Evolutionary conservation across 2,329 filamentous ascomycete species (phyloP).

Genomic region (Rhexocercosporidium sp.): DNA sequence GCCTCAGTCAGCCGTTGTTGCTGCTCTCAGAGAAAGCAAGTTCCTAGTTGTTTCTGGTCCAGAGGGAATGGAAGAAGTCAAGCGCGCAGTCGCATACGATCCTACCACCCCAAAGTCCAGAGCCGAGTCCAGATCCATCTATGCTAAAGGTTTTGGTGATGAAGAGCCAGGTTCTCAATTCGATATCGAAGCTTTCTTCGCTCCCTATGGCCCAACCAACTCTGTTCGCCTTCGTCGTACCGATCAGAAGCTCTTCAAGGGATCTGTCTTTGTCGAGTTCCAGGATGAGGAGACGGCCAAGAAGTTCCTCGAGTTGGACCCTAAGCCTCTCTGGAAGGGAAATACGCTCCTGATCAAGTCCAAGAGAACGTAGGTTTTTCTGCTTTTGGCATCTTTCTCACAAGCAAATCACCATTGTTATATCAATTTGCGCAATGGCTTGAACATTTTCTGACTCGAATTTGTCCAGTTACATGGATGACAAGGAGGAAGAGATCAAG

Average conservation of each 20-base stretch:
- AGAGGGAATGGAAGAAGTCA: conserved; percentile 72
- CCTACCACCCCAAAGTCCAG: conserved; percentile 64
- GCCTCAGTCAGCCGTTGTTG: conserved; percentile 81
- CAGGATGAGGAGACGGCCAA: conserved; percentile 76
- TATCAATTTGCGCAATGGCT: background rate
- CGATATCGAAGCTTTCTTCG: conserved; percentile 92
- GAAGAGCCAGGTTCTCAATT: conserved; percentile 87
- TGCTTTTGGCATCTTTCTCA: background rate
- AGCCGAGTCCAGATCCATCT: conserved; percentile 77
- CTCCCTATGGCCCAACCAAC: conserved; percentile 77
- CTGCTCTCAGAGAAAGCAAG: conserved; percentile 79
- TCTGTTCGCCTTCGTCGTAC: conserved; percentile 85
- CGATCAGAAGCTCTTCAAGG: conserved; percentile 81
- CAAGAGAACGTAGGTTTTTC: conserved; percentile 61
- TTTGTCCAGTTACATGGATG: conserved; percentile 73
- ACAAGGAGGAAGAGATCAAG: conserved; percentile 74
- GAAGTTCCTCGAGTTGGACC: conserved; percentile 79
- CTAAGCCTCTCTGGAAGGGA: conserved; percentile 83
- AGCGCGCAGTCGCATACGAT: conserved; percentile 76
- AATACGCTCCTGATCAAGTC: conserved; percentile 81
- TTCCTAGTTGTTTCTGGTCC: conserved; percentile 76
- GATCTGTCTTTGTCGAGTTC: conserved; percentile 96
- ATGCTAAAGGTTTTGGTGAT: conserved; percentile 92
- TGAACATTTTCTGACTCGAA: conserved; percentile 1
- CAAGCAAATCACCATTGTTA: background rate